Base-by-base conservation (phyloP, 208 protist species). In the Acanthamoeba castellanii region DNA sequence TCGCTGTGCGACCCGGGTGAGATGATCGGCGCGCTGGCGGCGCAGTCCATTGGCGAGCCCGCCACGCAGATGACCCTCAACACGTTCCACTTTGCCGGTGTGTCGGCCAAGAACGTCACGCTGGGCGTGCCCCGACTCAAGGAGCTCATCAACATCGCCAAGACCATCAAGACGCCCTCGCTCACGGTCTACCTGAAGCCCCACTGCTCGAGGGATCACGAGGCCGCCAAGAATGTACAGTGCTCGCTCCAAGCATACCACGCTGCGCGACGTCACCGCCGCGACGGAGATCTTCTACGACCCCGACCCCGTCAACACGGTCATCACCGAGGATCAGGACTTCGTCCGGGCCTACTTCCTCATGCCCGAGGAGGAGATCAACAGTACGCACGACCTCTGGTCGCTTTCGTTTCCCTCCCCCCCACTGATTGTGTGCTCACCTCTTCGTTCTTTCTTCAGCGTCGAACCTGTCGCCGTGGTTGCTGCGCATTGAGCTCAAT, bases 51-150 rank as follows among this genome's bases (percentile, higher is more conserved):
- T 94, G 99, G 99, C 52, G 99, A 99, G 97, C 99, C 99, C 22
- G 99, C 99, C 4, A 99, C 99, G 81, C 99, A 99, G 97, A 99
- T 99, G 99, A 99, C 99, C 18, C 98, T 99, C 9, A 99, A 99
- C 97, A 99, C 99, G 50, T 99, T 99, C 98, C 99, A 99, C 97
- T 99, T 99, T 96, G 99, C 99, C 57, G 99, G 99, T 96, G 99
- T 99, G 84, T 99, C 99, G 11, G 98, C 94, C 74, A 99, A 99
- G 97, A 99, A 99, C 97, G 99, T 99, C 34, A 99, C 99, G 9
- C 98, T 99, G 42, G 99, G 99, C 96, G 99, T 99, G 47, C 99
- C 99, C 34, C 98, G 99, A 45, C 97, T 99, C 76, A 98, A 99
- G 78, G 99, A 99, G 97, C 96, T 99, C 74, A 99, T 99, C 91